These are phyloP conservation scores for Pleoardoris graminearum DNA, from an alignment of 2,329 filamentous ascomycete species.

Conservation along the genomic window DNA sequence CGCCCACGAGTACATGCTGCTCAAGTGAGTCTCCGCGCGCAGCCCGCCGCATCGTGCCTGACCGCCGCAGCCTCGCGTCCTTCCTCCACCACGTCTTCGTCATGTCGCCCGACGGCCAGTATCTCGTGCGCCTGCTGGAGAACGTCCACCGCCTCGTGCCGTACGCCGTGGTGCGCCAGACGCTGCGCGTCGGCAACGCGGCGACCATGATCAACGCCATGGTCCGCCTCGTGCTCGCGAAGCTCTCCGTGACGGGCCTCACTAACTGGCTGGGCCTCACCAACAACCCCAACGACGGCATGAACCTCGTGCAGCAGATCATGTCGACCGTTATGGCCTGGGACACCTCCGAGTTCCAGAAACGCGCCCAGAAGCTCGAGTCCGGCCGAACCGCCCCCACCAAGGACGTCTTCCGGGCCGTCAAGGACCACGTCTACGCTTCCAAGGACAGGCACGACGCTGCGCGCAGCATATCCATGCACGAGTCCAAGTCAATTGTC, in stretches of 20 bases:
- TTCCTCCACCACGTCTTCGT: slow-evolving; percentile 75
- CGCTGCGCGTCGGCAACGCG: slow-evolving; percentile 74
- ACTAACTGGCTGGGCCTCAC: slow-evolving; percentile 81
- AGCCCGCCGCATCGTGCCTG: not conserved
- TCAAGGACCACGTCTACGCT: slow-evolving; percentile 62
- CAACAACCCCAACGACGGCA: slow-evolving; percentile 71
- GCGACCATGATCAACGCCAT: slow-evolving; percentile 80
- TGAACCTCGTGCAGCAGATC: slow-evolving; percentile 79
- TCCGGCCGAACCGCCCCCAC: slow-evolving; percentile 61
- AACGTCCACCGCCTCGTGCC: slow-evolving; percentile 72
- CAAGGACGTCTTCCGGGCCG: slow-evolving; percentile 63
- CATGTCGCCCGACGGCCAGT: slow-evolving; percentile 73
- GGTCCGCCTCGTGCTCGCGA: slow-evolving; percentile 73
- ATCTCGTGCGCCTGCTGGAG: slow-evolving; percentile 70
- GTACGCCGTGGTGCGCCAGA: slow-evolving; percentile 72
- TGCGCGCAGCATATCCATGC: slow-evolving; percentile 59
- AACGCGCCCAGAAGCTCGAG: slow-evolving; percentile 66
- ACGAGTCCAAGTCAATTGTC: slow-evolving; percentile 65
- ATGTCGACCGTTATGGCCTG: slow-evolving; percentile 72
- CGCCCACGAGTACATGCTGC: slow-evolving; percentile 67
- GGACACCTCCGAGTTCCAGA: slow-evolving; percentile 72
- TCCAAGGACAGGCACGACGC: slow-evolving; percentile 62
- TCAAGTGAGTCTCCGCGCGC: slow-evolving; percentile 61
- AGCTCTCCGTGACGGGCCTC: slow-evolving; percentile 71
- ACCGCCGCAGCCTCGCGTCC: slow-evolving; percentile 63